Conservation (phyloP, 305 asterid genomes). For the Rubia balearica region DNA sequence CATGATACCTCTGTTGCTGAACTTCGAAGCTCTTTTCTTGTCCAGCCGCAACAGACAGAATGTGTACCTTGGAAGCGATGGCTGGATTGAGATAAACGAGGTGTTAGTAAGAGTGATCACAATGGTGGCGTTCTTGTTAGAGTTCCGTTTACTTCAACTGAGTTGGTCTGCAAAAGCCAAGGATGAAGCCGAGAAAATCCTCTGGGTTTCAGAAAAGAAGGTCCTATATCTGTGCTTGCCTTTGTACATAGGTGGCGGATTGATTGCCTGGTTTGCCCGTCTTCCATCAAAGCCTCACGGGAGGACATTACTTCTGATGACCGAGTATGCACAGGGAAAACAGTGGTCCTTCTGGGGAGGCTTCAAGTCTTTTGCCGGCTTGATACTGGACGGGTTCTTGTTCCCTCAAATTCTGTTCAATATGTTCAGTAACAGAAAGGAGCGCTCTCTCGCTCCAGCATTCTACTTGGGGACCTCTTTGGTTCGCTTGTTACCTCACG, state of each 20-base stretch:
- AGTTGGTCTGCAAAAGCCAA: conserved; percentile 67
- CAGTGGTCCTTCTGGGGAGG: conserved; percentile 52
- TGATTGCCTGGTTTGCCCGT: conserved; percentile 60
- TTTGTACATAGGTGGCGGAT: conserved; percentile 53
- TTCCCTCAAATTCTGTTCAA: conserved; percentile 82
- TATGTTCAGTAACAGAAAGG: conserved; percentile 43
- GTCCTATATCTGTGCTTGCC: conserved; percentile 61
- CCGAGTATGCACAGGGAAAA: conserved; percentile 5
- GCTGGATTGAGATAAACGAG: conserved; percentile 85
- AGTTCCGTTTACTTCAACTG: conserved; percentile 72
- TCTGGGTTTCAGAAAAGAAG: conserved; percentile 63
- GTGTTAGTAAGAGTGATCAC: conserved; percentile 74
- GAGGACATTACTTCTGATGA: conserved; percentile 18
- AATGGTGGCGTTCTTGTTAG: conserved; percentile 83
- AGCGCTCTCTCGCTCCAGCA: conserved; percentile 56
- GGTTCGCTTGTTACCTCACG: conserved; percentile 76
- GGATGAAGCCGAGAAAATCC: conserved; percentile 31
- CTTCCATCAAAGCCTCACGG: conserved; percentile 33
- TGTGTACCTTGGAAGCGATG: conserved; percentile 51
- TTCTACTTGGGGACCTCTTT: conserved; percentile 62
- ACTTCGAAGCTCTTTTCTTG: conserved; percentile 77
- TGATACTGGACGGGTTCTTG: conserved; percentile 69
- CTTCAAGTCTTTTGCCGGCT: conserved; percentile 65
- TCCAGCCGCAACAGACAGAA: conserved; percentile 40
- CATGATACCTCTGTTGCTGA: conserved; percentile 67